These are phyloP conservation scores for Xylariaceae sp. DNA, from an alignment of 2,329 filamentous ascomycete species.

Conservation along the genomic window DNA sequence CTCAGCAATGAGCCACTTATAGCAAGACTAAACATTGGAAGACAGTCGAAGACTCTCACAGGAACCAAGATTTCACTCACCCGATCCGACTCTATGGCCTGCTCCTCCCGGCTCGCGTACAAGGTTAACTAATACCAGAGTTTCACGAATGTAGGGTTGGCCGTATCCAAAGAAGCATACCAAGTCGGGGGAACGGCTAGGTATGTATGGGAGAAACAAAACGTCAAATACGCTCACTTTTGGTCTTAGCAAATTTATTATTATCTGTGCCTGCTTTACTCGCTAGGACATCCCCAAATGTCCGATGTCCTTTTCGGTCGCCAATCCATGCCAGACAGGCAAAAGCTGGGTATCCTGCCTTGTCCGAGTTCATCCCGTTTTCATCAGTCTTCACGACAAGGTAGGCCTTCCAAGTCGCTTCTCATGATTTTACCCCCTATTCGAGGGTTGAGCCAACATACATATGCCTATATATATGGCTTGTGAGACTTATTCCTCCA, in stretches of 20 bases:
- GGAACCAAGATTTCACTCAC: too few relatives aligned
- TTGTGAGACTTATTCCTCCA: conserved; percentile 65
- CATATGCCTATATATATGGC: neutral
- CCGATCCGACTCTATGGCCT: too few relatives aligned
- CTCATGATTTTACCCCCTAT: conserved; percentile 1
- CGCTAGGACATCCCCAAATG: conserved; percentile 21
- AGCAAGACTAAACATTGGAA: too few relatives aligned
- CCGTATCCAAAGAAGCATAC: too few relatives aligned
- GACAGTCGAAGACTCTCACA: too few relatives aligned
- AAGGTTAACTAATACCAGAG: too few relatives aligned
- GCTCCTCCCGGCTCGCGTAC: too few relatives aligned
- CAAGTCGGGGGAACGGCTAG: too few relatives aligned
- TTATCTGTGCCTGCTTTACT: conserved; percentile 13
- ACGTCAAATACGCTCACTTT: neutral
- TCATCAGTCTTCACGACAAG: neutral
- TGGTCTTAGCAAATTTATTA: conserved; percentile 15
- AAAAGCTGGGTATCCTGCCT: conserved; percentile 12
- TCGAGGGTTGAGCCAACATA: neutral
- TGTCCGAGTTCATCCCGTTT: neutral
- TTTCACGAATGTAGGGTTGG: too few relatives aligned
- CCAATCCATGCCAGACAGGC: conserved; percentile 5
- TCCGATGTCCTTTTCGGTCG: conserved; percentile 16
- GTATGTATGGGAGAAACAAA: neutral
- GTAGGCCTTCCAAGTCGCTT: neutral
- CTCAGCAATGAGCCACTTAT: too few relatives aligned